Base-by-base conservation (phyloP, 2,329 filamentous ascomycete species). In the Onygena corvina region DNA sequence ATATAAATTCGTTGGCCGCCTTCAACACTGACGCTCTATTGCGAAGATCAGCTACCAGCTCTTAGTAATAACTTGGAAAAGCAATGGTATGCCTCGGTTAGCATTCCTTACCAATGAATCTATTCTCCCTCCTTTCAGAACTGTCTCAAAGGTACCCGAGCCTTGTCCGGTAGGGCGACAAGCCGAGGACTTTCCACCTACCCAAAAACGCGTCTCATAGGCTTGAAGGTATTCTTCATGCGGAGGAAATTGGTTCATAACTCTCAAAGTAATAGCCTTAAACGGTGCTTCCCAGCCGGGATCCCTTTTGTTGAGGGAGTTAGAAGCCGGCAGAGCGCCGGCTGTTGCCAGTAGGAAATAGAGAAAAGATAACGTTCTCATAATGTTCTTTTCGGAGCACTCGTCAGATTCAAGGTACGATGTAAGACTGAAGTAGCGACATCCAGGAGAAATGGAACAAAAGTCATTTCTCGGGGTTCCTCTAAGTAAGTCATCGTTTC, bases 1-100 rank as follows among this genome's bases (percentile, higher is more conserved):
- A 48, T 12, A 34, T 48, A 48, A 16, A 48, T 38, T 29, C 14
- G 20, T 29, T 48, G 47, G 23, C 47, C 47, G 18, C 47, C 33
- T n/a, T 38, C 16, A 23, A 38, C 35, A 11, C 25, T 34, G 27
- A 48, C 34, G 11, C 34, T 34, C 47, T 48, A 16, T 6, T 12
- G 9, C 34, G 20, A 30, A 16, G 25, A 29, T 47, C 16, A 25
- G 29, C 27, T 16, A 45, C 35, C 35, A 7, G 16, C 7, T 12
- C 14, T 29, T 20, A 29, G 40, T 8, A 45, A 1, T 7, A 23
- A 27, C 9, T 1, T 9, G 11, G 40, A 8, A 45, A 27, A 4
- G 7, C 11, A 9, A 21, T 11, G 2, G 40, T 21, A 44, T 44
- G 12, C 23, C 14, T 21, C 9, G 12, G 16, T n/a, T 44, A 7